A percentile compares a stretch with the other conserved stretches of the same genome.
phyloP scores from a whole-genome alignment of 441 rosid species.

The Dalechampia spathulata region DNA sequence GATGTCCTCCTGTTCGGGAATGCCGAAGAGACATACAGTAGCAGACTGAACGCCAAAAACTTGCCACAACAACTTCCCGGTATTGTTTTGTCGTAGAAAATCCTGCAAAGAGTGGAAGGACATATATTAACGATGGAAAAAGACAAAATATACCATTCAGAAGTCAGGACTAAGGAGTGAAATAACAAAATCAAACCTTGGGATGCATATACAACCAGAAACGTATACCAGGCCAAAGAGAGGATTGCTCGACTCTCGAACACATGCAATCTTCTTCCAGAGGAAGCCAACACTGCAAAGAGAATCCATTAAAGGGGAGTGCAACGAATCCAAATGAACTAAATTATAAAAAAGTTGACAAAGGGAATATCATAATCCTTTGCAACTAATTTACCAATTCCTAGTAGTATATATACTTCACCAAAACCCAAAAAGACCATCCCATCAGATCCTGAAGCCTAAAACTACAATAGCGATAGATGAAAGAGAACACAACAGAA shows the following conservation, averaged over 20 bases:
- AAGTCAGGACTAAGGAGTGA: background rate
- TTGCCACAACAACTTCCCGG: conserved; percentile 89
- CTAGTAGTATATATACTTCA: too few relatives aligned
- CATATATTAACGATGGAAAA: conserved; percentile 4
- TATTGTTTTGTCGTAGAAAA: conserved; percentile 86
- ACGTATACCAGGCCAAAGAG: conserved; percentile 54
- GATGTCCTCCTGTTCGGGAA: conserved; percentile 79
- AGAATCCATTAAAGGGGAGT: background rate
- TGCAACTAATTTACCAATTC: too few relatives aligned
- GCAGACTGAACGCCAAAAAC: conserved; percentile 72
- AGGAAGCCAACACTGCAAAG: conserved; percentile 87
- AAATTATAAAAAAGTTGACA: too few relatives aligned
- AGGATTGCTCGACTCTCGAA: conserved; percentile 42
- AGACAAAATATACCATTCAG: background rate
- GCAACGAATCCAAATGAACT: background rate
- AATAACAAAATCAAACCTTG: conserved; percentile 39
- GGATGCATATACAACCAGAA: conserved; percentile 98
- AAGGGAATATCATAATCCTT: background rate
- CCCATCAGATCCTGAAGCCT: background rate
- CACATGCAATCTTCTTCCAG: conserved; percentile 94
- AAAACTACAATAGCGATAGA: too few relatives aligned
- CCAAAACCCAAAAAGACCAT: background rate
- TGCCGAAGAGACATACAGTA: conserved; percentile 75
- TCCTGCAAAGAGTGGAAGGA: conserved; percentile 42
- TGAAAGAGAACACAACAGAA: too few relatives aligned